Percentiles rank a stretch among this genome's conserved stretches.
These are phyloP conservation scores for Lolium rigidum DNA, from an alignment of 176 grass and related monocot genomes.

Conservation along the genomic window DNA sequence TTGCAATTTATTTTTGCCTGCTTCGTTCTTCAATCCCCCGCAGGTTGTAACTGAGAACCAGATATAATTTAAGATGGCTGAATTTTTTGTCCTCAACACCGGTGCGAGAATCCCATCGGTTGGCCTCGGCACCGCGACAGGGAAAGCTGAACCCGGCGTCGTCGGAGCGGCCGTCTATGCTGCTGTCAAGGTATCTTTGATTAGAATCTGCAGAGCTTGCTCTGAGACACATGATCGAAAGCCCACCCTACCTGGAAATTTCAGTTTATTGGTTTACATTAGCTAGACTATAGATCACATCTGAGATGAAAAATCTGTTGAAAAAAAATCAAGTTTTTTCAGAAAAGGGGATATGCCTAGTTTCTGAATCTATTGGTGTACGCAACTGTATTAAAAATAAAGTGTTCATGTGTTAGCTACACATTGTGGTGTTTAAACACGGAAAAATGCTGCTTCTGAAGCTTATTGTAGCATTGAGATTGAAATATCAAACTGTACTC, in stretches of 20 bases:
- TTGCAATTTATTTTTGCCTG: not conserved
- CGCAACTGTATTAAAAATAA: not conserved
- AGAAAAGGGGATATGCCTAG: no score
- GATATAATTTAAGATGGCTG: slow-evolving; percentile 18
- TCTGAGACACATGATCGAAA: not conserved
- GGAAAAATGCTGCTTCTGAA: not conserved
- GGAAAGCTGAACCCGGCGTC: slow-evolving; percentile 46
- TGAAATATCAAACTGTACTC: not conserved
- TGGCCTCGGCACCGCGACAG: slow-evolving; percentile 55
- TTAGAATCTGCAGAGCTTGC: not conserved
- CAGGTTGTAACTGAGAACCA: not conserved
- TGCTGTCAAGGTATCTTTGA: slow-evolving; percentile 62
- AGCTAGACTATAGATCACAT: not conserved
- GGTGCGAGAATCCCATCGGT: slow-evolving; percentile 61
- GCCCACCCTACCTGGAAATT: not conserved
- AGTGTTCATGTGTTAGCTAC: not conserved
- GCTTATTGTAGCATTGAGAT: not conserved
- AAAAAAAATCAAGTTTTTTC: not conserved
- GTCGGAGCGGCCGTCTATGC: slow-evolving; percentile 42
- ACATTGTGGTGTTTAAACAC: not conserved
- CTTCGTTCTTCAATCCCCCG: not conserved
- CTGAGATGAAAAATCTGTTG: not conserved
- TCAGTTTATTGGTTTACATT: not conserved
- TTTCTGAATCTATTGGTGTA: not conserved
- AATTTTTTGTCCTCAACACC: slow-evolving; percentile 59